Conservation (phyloP, 2,329 filamentous ascomycete species). For the Harringtonia aguacate region DNA sequence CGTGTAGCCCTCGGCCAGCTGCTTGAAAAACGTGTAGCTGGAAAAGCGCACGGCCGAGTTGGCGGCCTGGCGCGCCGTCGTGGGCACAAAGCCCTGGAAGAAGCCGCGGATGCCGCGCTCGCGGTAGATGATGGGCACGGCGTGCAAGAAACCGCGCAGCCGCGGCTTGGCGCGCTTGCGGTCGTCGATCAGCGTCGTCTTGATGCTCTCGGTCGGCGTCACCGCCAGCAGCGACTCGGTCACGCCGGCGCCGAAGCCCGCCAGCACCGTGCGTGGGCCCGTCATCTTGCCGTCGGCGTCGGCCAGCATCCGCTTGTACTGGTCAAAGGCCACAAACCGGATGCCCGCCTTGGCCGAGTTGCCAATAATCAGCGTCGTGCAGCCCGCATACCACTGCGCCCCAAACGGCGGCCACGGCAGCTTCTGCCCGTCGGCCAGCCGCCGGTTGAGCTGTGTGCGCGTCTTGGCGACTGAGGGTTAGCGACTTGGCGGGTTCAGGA, state of each 20-base stretch:
- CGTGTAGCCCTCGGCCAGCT: conserved; percentile 84
- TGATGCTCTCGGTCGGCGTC: conserved; percentile 95
- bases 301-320: conserved; percentile 74
- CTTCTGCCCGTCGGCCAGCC: conserved; percentile 71
- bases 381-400: conserved; percentile 92
- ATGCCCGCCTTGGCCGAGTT: conserved; percentile 96
- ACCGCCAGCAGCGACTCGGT: conserved; percentile 91
- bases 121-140: conserved; percentile 72
- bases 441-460: conserved; percentile 81
- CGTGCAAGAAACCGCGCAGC: conserved; percentile 86
- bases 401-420: conserved; percentile 93
- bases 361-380: conserved; percentile 91
- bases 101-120: conserved; percentile 86
- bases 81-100: conserved; percentile 94
- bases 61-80: conserved; percentile 85
- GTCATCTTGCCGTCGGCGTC: conserved; percentile 82
- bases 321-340: conserved; percentile 92
- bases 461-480: conserved; percentile 71
- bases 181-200: conserved; percentile 97
- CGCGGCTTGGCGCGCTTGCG: conserved; percentile 76
- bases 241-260: conserved; percentile 87
- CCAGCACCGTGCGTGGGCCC: conserved; percentile 81
- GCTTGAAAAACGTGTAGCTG: conserved; percentile 81
- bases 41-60: conserved; percentile 90
- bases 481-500: neutral